These are phyloP conservation scores for Mucor indicus DNA, from an alignment of 371 early-diverging fungal genomes.

Conservation along the genomic window DNA sequence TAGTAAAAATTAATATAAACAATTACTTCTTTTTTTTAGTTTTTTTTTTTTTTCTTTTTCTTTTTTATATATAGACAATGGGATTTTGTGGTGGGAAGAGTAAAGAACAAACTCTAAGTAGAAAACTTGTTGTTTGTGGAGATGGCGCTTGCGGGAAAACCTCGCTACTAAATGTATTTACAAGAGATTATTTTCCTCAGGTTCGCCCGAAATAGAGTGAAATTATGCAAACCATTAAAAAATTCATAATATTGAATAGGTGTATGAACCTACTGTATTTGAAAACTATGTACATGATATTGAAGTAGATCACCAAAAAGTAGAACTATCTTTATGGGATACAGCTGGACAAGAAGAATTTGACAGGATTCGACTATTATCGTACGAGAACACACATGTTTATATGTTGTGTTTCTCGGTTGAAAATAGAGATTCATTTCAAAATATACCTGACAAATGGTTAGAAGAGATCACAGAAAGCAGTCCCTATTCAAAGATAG, in stretches of 20 bases:
- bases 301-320: constrained; percentile 71
- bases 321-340: constrained; percentile 88
- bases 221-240: constrained; percentile 1
- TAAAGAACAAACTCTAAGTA: neutral
- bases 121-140: constrained; percentile 35
- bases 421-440: constrained; percentile 53
- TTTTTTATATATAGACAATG: neutral
- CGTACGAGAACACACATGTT: constrained; percentile 54
- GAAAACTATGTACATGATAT: constrained; percentile 86
- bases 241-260: constrained; percentile 20
- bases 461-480: constrained; percentile 44
- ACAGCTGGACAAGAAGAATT: constrained; percentile 82
- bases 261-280: constrained; percentile 74
- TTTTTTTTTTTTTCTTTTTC: neutral
- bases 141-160: constrained; percentile 73
- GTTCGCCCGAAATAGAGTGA: constrained; percentile 13
- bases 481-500: constrained; percentile 43
- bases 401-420: constrained; percentile 59
- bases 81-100: constrained; percentile 2
- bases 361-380: constrained; percentile 51
- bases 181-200: constrained; percentile 58
- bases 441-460: constrained; percentile 57
- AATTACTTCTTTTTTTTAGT: neutral
- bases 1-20: too few relatives aligned
- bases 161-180: constrained; percentile 56